These are phyloP conservation scores for Sporothrix phasma DNA, from an alignment of 2,329 filamentous ascomycete genomes.

Conservation along the genomic window DNA sequence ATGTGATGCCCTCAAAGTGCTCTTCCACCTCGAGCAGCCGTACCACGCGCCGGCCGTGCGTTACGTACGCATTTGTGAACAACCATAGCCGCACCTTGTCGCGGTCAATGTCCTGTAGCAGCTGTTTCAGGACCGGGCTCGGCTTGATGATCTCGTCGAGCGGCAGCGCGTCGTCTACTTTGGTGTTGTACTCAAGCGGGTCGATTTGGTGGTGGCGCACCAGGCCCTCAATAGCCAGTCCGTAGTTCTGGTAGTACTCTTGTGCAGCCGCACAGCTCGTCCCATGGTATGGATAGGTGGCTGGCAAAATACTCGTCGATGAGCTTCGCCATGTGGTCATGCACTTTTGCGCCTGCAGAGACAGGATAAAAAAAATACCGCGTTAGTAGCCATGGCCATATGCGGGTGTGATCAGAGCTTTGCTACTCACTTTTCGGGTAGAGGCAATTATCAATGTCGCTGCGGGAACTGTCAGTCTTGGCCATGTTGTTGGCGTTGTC, in stretches of 20 bases:
- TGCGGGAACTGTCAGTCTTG: conserved; percentile 31
- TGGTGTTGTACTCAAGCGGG: conserved; percentile 83
- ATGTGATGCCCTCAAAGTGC: conserved; percentile 89
- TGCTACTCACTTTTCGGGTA: conserved; percentile 66
- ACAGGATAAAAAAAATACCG: not conserved
- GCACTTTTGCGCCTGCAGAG: conserved; percentile 60
- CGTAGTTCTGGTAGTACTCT: conserved; percentile 94
- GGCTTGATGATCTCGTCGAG: conserved; percentile 77
- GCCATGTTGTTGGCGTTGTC: no score
- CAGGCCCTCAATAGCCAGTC: conserved; percentile 91
- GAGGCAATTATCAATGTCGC: conserved; percentile 97
- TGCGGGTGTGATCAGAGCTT: no score
- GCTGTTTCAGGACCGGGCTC: conserved; percentile 58
- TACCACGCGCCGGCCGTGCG: conserved; percentile 73
- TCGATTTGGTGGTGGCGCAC: conserved; percentile 93
- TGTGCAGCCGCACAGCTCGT: conserved; percentile 82
- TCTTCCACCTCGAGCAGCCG: conserved; percentile 73
- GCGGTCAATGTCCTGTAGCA: conserved; percentile 75
- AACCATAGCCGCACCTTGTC: conserved; percentile 84
- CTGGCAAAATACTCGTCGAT: conserved; percentile 57
- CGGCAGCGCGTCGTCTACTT: conserved; percentile 90
- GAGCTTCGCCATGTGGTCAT: conserved; percentile 76
- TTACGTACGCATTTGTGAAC: conserved; percentile 92
- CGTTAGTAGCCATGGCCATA: not conserved
- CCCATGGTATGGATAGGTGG: conserved; percentile 62